phyloP scores from a whole-genome alignment of 78 protist species.

The Chrysochromulina parva region DNA sequence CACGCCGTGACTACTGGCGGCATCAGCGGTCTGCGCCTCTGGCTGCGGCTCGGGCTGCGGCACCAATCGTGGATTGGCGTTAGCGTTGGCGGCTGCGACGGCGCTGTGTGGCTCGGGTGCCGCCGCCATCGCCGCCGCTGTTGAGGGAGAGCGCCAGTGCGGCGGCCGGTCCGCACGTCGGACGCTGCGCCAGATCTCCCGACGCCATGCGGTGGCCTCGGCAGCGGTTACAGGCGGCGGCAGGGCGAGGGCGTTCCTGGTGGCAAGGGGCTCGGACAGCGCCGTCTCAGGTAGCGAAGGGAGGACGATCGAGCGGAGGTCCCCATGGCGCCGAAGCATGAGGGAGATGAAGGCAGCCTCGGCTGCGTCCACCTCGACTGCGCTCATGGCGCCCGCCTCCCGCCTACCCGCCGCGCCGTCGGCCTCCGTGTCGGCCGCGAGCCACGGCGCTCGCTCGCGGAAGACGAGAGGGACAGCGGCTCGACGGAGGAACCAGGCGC shows the following conservation, averaged over 20 bases:
- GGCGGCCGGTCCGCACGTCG: neutral
- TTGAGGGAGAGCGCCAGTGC: neutral
- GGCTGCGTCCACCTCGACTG: neutral
- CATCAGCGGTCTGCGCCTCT: too few species aligned
- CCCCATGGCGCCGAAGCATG: neutral
- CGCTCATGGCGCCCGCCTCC: neutral
- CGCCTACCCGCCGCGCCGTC: neutral
- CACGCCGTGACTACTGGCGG: too few species aligned
- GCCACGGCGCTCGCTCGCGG: neutral
- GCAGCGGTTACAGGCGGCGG: neutral
- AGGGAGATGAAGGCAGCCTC: neutral
- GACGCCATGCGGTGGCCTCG: neutral
- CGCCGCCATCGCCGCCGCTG: too few species aligned
- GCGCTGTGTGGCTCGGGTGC: too few species aligned
- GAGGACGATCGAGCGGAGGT: neutral
- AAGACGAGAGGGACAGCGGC: neutral
- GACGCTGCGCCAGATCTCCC: neutral
- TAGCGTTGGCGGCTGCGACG: too few species aligned
- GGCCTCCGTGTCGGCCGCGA: neutral
- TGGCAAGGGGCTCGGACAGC: neutral
- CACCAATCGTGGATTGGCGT: too few species aligned
- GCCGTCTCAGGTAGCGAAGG: neutral
- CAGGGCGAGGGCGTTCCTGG: neutral
- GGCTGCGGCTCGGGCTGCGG: too few species aligned
- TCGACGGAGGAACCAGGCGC: neutral